Base-by-base conservation (phyloP, 441 rosid genomes). In the Theobroma grandiflorum region DNA sequence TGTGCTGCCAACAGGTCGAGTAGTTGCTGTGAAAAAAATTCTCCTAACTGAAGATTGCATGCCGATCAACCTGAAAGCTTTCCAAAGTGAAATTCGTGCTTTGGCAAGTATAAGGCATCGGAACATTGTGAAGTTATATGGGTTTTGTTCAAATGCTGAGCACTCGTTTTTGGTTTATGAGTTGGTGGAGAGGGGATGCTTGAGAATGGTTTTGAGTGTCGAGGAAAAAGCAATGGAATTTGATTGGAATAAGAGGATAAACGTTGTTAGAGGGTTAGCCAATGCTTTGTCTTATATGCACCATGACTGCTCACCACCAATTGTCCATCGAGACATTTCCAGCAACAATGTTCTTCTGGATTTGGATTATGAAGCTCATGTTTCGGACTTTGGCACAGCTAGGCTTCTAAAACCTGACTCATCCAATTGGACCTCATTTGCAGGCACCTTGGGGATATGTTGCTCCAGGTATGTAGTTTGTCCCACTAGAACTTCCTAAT, bases 401-500 rank as follows among this genome's bases (percentile, higher is more conserved):
- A 88, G 92, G 69, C 80, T 91, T 40, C 74, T 89, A 79, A 81
- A 67, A 61, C 50, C 85, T 6, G 78, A 83, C 71, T 63, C 90
- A 4, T 86, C 91, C 31, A 90, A 85, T 80, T 91, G 95, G 93
- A 90, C 95, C 8, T 16, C 84, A 0, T 85, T 83, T 42, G 95
- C 88, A 0, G 95, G 93, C 12, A 89, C 93, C 20, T 91, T 85
- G 65, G 95, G n/a, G 95, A 74, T 90, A 91, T 79, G 88, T 91
- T 89, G 93, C 95, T 83, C 95, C 93, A 33, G 95, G 95, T 90
- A 58, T 22, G 26, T 58, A 16, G 45, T 42, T 53, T 53, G 8
- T 53, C 8, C 31, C 31, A 26, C 0, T 26, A 1, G 1, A 26
- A 1, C 31, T 26, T 26, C 31, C 0, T 26, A 26, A 26, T 26